phyloP scores from a whole-genome alignment of 306 rosid genomes.

The Hippophae tibetana region DNA sequence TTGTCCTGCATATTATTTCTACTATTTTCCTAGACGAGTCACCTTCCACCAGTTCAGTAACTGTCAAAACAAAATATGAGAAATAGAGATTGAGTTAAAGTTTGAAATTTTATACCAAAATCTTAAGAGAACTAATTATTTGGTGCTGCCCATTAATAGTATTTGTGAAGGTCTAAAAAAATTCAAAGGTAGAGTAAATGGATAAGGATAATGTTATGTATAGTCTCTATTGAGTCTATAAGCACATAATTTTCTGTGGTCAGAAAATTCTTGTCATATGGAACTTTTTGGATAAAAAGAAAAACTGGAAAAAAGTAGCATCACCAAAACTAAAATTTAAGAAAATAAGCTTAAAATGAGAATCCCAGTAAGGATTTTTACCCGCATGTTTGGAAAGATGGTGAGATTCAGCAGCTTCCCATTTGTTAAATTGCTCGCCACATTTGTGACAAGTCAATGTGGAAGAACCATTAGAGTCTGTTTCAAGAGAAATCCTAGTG shows the following conservation, averaged over 20 bases:
- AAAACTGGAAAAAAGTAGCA: neutral
- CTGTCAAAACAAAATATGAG: slow-evolving; percentile 26
- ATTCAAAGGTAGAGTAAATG: neutral
- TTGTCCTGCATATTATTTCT: slow-evolving; percentile 78
- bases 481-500: slow-evolving; percentile 42
- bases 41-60: slow-evolving; percentile 85
- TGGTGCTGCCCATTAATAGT: too few species aligned
- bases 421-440: slow-evolving; percentile 69
- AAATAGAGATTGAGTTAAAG: slow-evolving; percentile 1
- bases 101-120: neutral
- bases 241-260: slow-evolving; percentile 17
- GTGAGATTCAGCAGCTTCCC: slow-evolving; percentile 88
- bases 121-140: neutral
- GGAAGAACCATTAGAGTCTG: slow-evolving; percentile 38
- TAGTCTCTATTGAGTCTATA: slow-evolving; percentile 3
- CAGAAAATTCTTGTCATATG: slow-evolving; percentile 17
- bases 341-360: neutral
- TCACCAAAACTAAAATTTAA: neutral
- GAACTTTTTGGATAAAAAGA: slow-evolving; percentile 21
- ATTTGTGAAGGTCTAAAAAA: neutral
- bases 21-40: slow-evolving; percentile 92
- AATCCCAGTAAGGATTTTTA: slow-evolving; percentile 16
- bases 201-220: neutral
- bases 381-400: slow-evolving; percentile 95
- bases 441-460: slow-evolving; percentile 69